phyloP scores from a whole-genome alignment of 1,284 basidiomycete species.

The Coniferiporia weirii region DNA sequence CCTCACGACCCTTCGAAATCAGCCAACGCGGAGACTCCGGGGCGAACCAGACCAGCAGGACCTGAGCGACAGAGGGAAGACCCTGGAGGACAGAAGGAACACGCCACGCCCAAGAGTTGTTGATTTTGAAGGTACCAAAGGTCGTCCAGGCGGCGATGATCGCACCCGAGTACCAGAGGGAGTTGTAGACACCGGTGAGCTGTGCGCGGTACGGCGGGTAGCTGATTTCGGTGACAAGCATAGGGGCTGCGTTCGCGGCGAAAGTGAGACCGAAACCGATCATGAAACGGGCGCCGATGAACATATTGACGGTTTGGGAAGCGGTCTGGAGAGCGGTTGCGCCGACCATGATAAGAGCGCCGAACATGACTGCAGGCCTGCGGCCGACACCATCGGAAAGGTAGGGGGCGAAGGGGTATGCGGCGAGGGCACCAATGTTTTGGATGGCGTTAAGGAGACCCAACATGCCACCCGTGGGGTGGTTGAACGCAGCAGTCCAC shows the following conservation, averaged over 20 bases:
- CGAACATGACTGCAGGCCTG: slow-evolving; percentile 25
- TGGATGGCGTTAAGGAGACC: slow-evolving; percentile 27
- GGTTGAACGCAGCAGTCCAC: slow-evolving; percentile 32
- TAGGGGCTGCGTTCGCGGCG: slow-evolving; percentile 44
- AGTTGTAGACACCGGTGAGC: slow-evolving; percentile 50
- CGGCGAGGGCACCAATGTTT: slow-evolving; percentile 25
- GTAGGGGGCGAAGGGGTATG: slow-evolving; percentile 28
- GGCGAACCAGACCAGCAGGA: slow-evolving; percentile 47
- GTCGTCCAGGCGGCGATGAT: slow-evolving; percentile 47
- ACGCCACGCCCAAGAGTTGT: slow-evolving; percentile 50
- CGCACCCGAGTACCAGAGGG: slow-evolving; percentile 38
- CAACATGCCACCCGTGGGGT: slow-evolving; percentile 28
- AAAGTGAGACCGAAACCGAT: slow-evolving; percentile 54
- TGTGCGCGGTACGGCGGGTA: slow-evolving; percentile 50
- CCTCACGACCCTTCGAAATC: slow-evolving; percentile 45
- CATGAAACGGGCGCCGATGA: slow-evolving; percentile 34
- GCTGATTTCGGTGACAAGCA: slow-evolving; percentile 51
- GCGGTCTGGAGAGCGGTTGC: slow-evolving; percentile 28
- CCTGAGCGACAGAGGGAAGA: slow-evolving; percentile 50
- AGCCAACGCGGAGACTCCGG: slow-evolving; percentile 62
- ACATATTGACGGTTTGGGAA: slow-evolving; percentile 28
- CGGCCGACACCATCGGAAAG: slow-evolving; percentile 28
- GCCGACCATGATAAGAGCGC: slow-evolving; percentile 26
- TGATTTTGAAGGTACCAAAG: slow-evolving; percentile 52
- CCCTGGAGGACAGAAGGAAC: slow-evolving; percentile 60